These are phyloP conservation scores for Mucor racemosus DNA, from an alignment of 371 early-diverging fungal genomes.

Conservation along the genomic window DNA sequence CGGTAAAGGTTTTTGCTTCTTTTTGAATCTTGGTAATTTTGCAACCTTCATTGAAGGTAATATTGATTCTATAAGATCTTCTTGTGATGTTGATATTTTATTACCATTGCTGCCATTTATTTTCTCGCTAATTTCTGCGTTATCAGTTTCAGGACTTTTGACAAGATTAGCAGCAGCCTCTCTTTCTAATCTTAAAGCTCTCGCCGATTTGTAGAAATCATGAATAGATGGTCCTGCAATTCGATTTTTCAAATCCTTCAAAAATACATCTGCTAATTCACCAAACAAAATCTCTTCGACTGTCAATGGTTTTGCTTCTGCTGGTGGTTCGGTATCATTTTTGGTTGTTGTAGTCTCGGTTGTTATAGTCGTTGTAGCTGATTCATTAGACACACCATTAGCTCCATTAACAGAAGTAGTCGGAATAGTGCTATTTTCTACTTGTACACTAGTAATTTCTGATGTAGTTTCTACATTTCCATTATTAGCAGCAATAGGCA, in stretches of 20 bases:
- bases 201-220: slow-evolving; percentile 53
- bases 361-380: not conserved
- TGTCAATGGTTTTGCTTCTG: slow-evolving; percentile 26
- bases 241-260: slow-evolving; percentile 64
- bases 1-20: slow-evolving; percentile 20
- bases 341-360: not conserved
- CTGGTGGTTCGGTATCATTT: no score
- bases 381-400: not conserved
- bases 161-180: slow-evolving; percentile 7
- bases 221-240: slow-evolving; percentile 60
- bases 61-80: slow-evolving; percentile 22
- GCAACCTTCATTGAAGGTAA: slow-evolving; percentile 20
- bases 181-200: slow-evolving; percentile 25
- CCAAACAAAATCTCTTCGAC: slow-evolving; percentile 49
- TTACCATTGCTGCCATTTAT: not conserved
- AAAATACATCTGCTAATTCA: slow-evolving; percentile 61
- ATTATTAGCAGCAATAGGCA: slow-evolving; percentile 4
- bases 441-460: not conserved
- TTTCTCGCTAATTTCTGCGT: not conserved
- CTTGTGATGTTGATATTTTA: slow-evolving; percentile 1
- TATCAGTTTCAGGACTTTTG: not conserved
- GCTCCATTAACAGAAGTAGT: not conserved
- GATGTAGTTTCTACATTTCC: not conserved
- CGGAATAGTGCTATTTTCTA: not conserved
- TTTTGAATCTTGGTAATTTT: slow-evolving; percentile 48